A percentile compares a stretch with the other conserved stretches of the same genome.
Conservation (phyloP, 441 rosid genomes). For the Daphne laureola region DNA sequence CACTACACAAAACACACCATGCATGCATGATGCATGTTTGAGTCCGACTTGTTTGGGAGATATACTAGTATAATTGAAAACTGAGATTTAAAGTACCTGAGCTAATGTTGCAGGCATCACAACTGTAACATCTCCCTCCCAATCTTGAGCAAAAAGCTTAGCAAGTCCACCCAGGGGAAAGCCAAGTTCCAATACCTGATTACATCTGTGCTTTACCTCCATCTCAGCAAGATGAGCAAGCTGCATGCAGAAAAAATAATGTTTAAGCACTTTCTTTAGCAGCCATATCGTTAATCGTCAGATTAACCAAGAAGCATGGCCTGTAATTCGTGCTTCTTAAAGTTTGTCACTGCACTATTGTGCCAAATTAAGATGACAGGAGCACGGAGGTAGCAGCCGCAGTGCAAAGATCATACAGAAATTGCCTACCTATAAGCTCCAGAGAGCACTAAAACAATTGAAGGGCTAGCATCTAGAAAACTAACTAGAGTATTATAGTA, state of each 20-base stretch:
- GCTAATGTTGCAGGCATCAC: constrained; percentile 95
- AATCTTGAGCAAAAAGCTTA: constrained; percentile 88
- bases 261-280: constrained; percentile 5
- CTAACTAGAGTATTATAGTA: no score
- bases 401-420: no score
- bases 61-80: background rate
- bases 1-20: background rate
- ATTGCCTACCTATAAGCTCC: no score
- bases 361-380: no score
- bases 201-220: constrained; percentile 95
- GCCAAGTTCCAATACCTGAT: constrained; percentile 80
- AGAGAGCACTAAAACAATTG: no score
- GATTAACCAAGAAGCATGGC: no score
- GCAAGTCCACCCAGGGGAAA: constrained; percentile 91
- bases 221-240: constrained; percentile 87
- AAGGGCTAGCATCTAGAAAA: no score
- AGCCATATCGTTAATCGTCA: no score
- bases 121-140: constrained; percentile 98
- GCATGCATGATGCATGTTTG: background rate
- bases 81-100: constrained; percentile 45
- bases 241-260: constrained; percentile 28
- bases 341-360: no score
- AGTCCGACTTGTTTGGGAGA: background rate
- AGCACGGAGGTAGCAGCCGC: no score
- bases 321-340: no score